Base-by-base conservation (phyloP, 129 eudicot species). In the Escallonia herrerae region DNA sequence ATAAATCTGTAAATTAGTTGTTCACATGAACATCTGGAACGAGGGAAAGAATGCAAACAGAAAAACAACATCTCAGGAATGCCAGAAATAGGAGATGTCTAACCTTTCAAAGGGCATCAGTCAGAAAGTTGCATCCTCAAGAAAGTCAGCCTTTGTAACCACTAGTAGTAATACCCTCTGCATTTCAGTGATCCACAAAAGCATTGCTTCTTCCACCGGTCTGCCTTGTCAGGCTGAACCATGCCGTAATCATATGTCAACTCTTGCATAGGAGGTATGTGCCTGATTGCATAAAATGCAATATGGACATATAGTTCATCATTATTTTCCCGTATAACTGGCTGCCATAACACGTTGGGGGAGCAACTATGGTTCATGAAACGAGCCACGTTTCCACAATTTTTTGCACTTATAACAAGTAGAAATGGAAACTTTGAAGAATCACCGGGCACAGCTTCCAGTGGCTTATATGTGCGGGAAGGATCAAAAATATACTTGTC, bases 341-440 rank as follows among this genome's bases (percentile, higher is more conserved):
- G 95, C 74, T 78, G 95, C 98, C 98, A 93, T 66, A 67, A 79
- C 56, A 93, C 95, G 63, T 83, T 88, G 0, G 98, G 98, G 0
- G 79, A 83, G 62, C 98, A 93, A 40, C 98, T 88, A 63, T 93
- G 98, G 73, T 93, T 93, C 96, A 93, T 93, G 74, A 93, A 93
- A 37, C 98, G 95, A 50, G 84, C 84, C 38, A 88, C 96, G 80
- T 93, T 93, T n/a, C 98, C 98, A 53, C 77, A 76, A 55, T 81
- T 65, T 61, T 79, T 88, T 6, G 96, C 91, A 74, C 80, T 88
- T 11, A 93, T 80, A 55, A 83, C 66, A 43, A 93, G 76, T 7
- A 91, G 91, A 74, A 57, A 81, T 5, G 91, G 96, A 14, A 76
- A 71, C 56, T 85, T 83, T 5, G 43, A 51, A 8, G 74, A 75